Evolutionary conservation across 352 stramenopile genomes (phyloP).

Genomic region (Aphanomyces euteiches): DNA sequence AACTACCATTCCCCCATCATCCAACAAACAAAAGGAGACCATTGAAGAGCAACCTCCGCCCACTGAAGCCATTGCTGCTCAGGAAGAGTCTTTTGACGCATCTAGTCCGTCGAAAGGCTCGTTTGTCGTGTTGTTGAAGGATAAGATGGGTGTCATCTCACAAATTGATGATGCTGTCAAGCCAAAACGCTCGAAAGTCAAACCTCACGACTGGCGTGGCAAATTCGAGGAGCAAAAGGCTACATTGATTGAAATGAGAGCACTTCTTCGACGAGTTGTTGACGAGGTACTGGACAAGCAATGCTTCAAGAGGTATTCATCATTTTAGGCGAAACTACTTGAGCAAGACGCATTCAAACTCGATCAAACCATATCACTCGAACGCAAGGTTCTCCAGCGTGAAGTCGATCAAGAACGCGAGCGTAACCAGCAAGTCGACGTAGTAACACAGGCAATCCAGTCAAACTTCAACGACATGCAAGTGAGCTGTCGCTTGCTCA

Average conservation of each 20-base stretch:
- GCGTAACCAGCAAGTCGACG: constrained; percentile 8
- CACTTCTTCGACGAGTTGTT: constrained; percentile 8
- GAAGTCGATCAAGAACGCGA: not conserved
- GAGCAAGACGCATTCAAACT: constrained; percentile 23
- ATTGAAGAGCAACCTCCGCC: not conserved
- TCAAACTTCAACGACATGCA: constrained; percentile 10
- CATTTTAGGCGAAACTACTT: constrained; percentile 11
- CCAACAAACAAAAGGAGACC: not conserved
- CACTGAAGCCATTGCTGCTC: not conserved
- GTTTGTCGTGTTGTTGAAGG: constrained; percentile 9
- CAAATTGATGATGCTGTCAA: constrained; percentile 26
- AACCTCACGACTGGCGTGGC: constrained; percentile 14
- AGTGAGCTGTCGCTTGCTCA: constrained; percentile 4
- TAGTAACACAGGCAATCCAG: not conserved
- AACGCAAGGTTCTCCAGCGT: not conserved
- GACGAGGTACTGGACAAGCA: not conserved
- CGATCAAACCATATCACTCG: constrained; percentile 14
- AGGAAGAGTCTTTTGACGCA: no score
- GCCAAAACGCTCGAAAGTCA: constrained; percentile 2
- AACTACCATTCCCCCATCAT: constrained; percentile 3
- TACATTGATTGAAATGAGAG: not conserved
- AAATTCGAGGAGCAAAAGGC: constrained; percentile 17
- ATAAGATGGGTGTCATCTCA: constrained; percentile 1
- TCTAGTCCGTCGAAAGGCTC: not conserved
- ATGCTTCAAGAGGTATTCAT: not conserved